Conservation (phyloP, 768 basidiomycete genomes). For the Trametes elegans region DNA sequence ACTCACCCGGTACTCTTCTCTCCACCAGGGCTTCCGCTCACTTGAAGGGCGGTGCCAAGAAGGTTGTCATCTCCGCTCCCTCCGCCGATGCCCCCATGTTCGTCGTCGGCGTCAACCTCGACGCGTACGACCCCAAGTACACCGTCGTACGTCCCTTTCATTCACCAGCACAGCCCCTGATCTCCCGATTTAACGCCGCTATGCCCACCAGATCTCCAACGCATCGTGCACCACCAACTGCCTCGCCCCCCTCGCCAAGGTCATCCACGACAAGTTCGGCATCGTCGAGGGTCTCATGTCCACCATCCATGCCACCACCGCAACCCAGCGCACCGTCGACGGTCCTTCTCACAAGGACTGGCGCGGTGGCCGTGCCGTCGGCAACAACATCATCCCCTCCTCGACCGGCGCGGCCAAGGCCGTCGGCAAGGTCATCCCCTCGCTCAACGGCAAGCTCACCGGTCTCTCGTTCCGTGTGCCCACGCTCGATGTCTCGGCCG, state of each 20-base stretch:
- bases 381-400: conserved; percentile 98
- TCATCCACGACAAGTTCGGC: conserved; percentile 95
- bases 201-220: conserved; percentile 75
- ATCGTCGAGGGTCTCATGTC: conserved; percentile 98
- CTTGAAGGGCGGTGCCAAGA: conserved; percentile 98
- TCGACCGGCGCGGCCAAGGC: conserved; percentile 99
- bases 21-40: conserved; percentile 78
- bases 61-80: conserved; percentile 98
- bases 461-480: conserved; percentile 98
- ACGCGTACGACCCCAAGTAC: conserved; percentile 85
- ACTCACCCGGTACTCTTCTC: conserved; percentile 5
- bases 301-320: conserved; percentile 96
- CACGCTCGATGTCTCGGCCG: conserved; percentile 94
- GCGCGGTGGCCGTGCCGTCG: conserved; percentile 94
- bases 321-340: conserved; percentile 94
- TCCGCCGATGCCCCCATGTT: conserved; percentile 97
- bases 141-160: conserved; percentile 58
- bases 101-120: conserved; percentile 94
- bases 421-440: conserved; percentile 96
- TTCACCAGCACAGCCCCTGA: too few species aligned
- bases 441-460: conserved; percentile 96
- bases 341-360: conserved; percentile 95
- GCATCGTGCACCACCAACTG: conserved; percentile 99
- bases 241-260: conserved; percentile 97
- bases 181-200: conserved; percentile 7